Evolutionary conservation across 768 basidiomycete genomes (phyloP), one percentile per base, ranked within the genome.

Genomic region (Suillus tomentosus): DNA sequence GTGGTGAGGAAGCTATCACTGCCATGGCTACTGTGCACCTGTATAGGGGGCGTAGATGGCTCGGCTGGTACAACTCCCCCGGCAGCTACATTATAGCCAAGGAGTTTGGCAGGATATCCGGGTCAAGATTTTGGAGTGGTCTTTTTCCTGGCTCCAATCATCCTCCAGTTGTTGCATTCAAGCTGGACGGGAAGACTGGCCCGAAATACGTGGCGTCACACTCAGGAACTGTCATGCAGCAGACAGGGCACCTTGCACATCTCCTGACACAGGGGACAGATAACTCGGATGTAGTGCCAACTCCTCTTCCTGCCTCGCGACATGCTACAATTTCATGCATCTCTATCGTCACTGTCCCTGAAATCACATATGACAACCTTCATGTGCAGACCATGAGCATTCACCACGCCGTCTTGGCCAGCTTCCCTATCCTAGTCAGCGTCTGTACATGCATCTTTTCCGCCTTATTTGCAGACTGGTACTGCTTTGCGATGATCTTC

Each of bases 401-500:
- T 31, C 51, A 31, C 5, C 13, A 64, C 2, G 39, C 65, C 22
- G 31, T 69, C 13, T 39, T 62, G 15, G 70, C 48, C 31, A 59
- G 67, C 36, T 60, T 75, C n/a, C 72, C 73, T 3, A 75, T 72
- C 27, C n/a, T 11, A 0, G 47, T 70, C 59, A 74, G 74, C 50
- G 3, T 70, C 34, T 62, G 24, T 2, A 47, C 66, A 7, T 72
- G 71, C 63, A 50, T 68, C 60, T 27, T 69, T 40, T 76, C 72
- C 31, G 75, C 54, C 9, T 27, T 74, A 9, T 64, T 64, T 36
- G 59, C 56, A 5, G 78, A 78, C 58, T 77, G 77, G 74, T 76
- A 60, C 57, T 72, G 68, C 54, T 76, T 72, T 51, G 68, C 74
- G 19, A 71, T 73, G 70, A 74, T 77, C 24, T 61, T 74, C 8